These are phyloP conservation scores for Sporobolomyces roseus DNA, from an alignment of 768 basidiomycete genomes.

Conservation along the genomic window DNA sequence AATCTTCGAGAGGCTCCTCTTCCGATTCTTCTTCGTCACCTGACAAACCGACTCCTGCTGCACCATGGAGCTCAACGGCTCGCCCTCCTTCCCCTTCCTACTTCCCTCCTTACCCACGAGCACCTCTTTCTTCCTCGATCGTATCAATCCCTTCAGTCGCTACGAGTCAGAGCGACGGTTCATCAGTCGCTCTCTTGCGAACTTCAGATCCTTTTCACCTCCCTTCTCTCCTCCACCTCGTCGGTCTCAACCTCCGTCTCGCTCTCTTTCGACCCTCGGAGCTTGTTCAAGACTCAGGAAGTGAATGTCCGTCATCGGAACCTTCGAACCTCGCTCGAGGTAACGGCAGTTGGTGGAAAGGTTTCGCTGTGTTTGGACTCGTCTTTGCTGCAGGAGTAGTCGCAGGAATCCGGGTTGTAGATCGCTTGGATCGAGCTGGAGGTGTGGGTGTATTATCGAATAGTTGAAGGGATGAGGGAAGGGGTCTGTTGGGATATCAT, in stretches of 20 bases:
- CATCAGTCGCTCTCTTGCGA: constrained; percentile 11
- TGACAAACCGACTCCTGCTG: too few species aligned
- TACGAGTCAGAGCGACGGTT: background rate
- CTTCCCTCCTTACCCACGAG: constrained; percentile 1
- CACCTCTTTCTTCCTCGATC: background rate
- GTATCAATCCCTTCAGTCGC: background rate
- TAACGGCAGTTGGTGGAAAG: background rate
- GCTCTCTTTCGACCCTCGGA: background rate
- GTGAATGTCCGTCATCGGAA: background rate
- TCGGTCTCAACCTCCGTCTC: constrained; percentile 38
- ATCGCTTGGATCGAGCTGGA: background rate
- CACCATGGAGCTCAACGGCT: background rate
- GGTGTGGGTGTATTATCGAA: too few species aligned
- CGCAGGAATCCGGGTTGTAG: constrained; percentile 13
- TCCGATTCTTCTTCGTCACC: background rate
- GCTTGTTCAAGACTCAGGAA: background rate
- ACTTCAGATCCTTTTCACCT: constrained; percentile 29
- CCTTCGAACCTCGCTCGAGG: background rate
- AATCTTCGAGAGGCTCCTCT: background rate
- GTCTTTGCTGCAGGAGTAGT: constrained; percentile 27
- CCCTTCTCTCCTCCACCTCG: constrained; percentile 33
- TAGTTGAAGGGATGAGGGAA: too few species aligned
- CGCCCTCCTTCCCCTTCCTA: constrained; percentile 12
- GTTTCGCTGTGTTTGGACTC: constrained; percentile 1
- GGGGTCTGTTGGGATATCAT: too few species aligned